These are phyloP conservation scores for Mortierella hygrophila DNA, from an alignment of 192 early-diverging fungal genomes.

Conservation along the genomic window DNA sequence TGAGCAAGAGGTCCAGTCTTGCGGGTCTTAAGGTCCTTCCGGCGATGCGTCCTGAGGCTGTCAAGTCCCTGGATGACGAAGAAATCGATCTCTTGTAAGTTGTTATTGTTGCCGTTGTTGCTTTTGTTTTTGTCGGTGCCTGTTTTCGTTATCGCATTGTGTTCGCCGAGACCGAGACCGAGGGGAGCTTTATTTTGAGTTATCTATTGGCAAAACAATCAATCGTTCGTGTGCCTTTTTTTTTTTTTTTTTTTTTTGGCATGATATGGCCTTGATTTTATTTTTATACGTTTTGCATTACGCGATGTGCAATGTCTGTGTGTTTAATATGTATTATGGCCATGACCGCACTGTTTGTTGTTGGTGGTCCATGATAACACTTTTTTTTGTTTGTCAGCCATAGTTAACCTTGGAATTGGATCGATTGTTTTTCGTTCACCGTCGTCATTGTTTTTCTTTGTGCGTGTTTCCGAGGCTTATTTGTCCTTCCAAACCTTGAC, in stretches of 20 bases:
- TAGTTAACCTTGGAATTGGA: neutral
- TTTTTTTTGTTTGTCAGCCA: neutral
- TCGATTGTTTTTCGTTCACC: neutral
- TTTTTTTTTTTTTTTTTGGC: no score
- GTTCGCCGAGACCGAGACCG: neutral
- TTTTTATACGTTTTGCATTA: neutral
- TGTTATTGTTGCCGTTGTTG: neutral
- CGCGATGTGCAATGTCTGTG: neutral
- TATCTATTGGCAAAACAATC: neutral
- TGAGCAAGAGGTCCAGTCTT: slow-evolving; percentile 25
- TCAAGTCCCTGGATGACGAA: slow-evolving; percentile 12
- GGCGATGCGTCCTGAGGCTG: slow-evolving; percentile 13
- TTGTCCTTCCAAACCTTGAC: neutral
- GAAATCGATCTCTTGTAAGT: slow-evolving; percentile 20
- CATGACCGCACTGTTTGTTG: neutral
- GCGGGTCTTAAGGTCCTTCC: slow-evolving; percentile 30
- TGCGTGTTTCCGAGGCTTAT: neutral
- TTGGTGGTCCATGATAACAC: neutral
- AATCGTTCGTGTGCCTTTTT: no score
- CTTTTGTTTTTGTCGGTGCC: neutral
- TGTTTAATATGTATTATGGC: neutral
- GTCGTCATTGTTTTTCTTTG: neutral
- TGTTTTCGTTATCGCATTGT: neutral
- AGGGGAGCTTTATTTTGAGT: neutral
- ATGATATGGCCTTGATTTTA: no score